These are phyloP conservation scores for Aechmea fasciata DNA, from an alignment of 176 grass and related monocot species.

Conservation along the genomic window DNA sequence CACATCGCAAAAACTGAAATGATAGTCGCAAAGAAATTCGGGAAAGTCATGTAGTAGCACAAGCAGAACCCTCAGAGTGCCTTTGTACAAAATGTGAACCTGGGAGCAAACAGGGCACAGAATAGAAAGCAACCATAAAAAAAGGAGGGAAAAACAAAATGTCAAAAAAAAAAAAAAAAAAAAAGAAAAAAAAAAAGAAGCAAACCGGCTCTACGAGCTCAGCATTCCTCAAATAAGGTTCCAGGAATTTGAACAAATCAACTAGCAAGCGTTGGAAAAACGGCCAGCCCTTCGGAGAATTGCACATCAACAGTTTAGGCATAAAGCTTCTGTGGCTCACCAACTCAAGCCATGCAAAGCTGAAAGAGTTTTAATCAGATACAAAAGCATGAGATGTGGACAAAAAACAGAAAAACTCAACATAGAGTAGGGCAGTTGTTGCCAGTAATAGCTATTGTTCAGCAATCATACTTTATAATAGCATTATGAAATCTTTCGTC, in stretches of 20 bases:
- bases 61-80: constrained; percentile 79
- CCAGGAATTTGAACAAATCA: constrained; percentile 97
- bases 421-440: constrained; percentile 1
- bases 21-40: constrained; percentile 94
- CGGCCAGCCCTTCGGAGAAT: constrained; percentile 84
- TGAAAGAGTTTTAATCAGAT: constrained; percentile 21
- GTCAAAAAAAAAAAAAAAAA: not conserved
- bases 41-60: constrained; percentile 96
- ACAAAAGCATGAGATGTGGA: not conserved
- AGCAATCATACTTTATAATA: too few relatives aligned
- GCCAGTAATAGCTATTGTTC: not conserved
- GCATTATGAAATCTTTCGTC: too few relatives aligned
- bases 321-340: constrained; percentile 90
- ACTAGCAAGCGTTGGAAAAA: constrained; percentile 84
- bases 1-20: constrained; percentile 97
- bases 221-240: constrained; percentile 88
- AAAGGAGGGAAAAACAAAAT: constrained; percentile 2
- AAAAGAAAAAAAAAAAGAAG: not conserved
- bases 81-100: constrained; percentile 86
- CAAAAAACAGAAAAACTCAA: constrained; percentile 9
- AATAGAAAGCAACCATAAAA: constrained; percentile 5
- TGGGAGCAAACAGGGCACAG: constrained; percentile 26
- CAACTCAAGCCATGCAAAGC: constrained; percentile 98
- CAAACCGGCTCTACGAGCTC: constrained; percentile 70
- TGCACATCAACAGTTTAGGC: constrained; percentile 77